These are phyloP conservation scores for Penicillium sp. DNA, from an alignment of 2,329 filamentous ascomycete species.

Conservation along the genomic window DNA sequence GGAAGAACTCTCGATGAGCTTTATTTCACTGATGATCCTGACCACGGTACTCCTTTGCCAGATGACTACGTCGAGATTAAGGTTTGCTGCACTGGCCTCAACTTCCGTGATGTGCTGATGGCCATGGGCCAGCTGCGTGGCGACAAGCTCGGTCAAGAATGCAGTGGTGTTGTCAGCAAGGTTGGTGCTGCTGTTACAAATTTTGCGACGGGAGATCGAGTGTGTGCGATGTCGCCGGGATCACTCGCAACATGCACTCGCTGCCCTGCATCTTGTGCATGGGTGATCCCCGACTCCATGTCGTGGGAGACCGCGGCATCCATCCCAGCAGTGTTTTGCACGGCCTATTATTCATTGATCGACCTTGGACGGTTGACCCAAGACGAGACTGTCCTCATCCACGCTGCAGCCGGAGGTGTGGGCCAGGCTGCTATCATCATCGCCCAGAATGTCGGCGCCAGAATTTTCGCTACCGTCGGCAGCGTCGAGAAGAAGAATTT, in stretches of 20 bases:
- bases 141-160: slow-evolving; percentile 39
- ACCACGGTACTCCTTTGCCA: slow-evolving; percentile 7
- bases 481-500: slow-evolving; percentile 20
- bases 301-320: slow-evolving; percentile 25
- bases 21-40: slow-evolving; percentile 24
- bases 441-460: slow-evolving; percentile 19
- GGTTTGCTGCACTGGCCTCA: slow-evolving; percentile 19
- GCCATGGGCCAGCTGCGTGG: slow-evolving; percentile 32
- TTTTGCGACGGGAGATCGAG: slow-evolving; percentile 38
- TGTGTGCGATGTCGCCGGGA: slow-evolving; percentile 36
- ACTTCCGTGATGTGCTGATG: slow-evolving; percentile 43
- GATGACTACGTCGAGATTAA: slow-evolving; percentile 21
- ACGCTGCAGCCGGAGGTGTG: slow-evolving; percentile 24
- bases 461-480: slow-evolving; percentile 23
- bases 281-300: slow-evolving; percentile 30
- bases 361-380: slow-evolving; percentile 21
- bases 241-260: slow-evolving; percentile 25
- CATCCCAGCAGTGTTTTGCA: slow-evolving; percentile 24
- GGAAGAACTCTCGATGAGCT: slow-evolving; percentile 20
- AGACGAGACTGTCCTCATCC: slow-evolving; percentile 22
- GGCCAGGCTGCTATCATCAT: slow-evolving; percentile 25
- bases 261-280: slow-evolving; percentile 27
- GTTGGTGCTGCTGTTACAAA: slow-evolving; percentile 25
- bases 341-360: slow-evolving; percentile 25
- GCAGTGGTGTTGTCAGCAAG: slow-evolving; percentile 30